phyloP scores from a whole-genome alignment of 306 rosid genomes.

The Clitoria ternatea region DNA sequence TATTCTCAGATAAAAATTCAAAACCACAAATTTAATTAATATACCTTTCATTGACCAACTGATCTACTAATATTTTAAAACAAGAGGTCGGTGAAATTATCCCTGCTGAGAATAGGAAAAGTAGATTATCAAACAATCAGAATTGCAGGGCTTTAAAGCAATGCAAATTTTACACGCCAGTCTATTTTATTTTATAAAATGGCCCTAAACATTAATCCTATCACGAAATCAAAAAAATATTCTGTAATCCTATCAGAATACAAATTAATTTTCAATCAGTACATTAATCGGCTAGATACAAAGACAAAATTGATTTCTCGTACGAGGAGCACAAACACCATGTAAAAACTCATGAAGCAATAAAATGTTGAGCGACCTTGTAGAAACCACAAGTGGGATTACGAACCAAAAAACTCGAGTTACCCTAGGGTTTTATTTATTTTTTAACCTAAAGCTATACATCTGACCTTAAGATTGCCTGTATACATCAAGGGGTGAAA shows the following conservation, averaged over 20 bases:
- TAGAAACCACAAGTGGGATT: slow-evolving; percentile 16
- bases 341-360: slow-evolving; percentile 10
- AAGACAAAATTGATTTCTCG: slow-evolving; percentile 42
- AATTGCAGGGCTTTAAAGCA: background rate
- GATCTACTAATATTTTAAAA: no score
- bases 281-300: slow-evolving; percentile 16
- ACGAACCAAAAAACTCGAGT: slow-evolving; percentile 25
- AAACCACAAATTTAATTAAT: no score
- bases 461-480: slow-evolving; percentile 21
- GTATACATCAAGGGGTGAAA: background rate
- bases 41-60: no score
- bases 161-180: background rate
- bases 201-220: background rate
- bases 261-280: slow-evolving; percentile 15
- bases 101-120: no score
- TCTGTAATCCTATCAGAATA: background rate
- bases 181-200: background rate
- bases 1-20: no score
- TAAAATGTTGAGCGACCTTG: slow-evolving; percentile 16
- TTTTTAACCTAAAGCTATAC: slow-evolving; percentile 37
- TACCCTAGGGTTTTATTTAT: slow-evolving; percentile 10
- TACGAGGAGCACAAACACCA: slow-evolving; percentile 27
- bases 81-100: no score
- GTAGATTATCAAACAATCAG: no score
- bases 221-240: no score